Evolutionary conservation across 108 stramenopile species (phyloP), one percentile per base, ranked within the genome.

Genomic region (Stephanodiscus triporus): DNA sequence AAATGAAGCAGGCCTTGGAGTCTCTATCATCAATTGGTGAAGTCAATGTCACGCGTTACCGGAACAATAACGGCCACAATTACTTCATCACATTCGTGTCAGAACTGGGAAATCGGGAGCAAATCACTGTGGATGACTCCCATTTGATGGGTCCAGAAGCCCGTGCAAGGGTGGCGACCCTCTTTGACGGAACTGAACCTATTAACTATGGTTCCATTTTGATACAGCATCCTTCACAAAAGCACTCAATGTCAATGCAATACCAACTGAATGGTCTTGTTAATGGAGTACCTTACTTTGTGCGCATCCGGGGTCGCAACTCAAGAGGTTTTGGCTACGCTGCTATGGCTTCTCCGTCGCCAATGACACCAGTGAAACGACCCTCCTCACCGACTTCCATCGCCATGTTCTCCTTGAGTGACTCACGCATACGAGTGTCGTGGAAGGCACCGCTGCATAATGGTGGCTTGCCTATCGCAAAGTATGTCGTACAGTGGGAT

Each of bases 1-100:
- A 73, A 14, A 55, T 96, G 54, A 86, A 95, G 73, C 53, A 59
- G 26, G 89, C 91, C 11, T 63, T 96, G 36, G 92, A 95, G 69
- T 51, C 76, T 10, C 66, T 95, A 13, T 11, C 68, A 19, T 75
- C 82, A 0, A 76, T 96, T 61, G 74, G 86, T 22, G 88, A 86
- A 50, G 92, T 96, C 9, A 66, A 56, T 59, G 94, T 96, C 20
- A 58, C 65, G 7, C 66, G 89, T 8, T 75, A 72, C 38, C 42
- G 60, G n/a, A 96, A 95, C 83, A 91, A 87, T 64, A 88, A 88
- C 72, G 95, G 95, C 11, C 87, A 83, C 84, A 89, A 91, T 64
- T 96, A 91, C 83, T 69, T 87, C 37, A 84, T 96, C 23, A 94
- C 94, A 7, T 96, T 96, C 56, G 16, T 82, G 40, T 81, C 80